Base-by-base conservation (phyloP, 257 asterid genomes). In the Solanum neorickii region DNA sequence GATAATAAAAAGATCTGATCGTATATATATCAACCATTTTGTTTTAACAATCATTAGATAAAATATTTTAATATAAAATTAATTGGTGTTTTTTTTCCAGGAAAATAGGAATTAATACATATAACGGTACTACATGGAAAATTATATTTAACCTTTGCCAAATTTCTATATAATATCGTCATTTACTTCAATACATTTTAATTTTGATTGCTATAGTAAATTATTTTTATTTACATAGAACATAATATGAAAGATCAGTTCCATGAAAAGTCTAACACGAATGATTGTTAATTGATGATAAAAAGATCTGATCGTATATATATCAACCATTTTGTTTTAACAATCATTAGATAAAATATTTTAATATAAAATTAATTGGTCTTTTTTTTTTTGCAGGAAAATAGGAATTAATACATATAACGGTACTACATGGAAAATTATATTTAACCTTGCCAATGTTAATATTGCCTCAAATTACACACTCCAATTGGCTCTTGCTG, bases 401-500 rank as follows among this genome's bases (percentile, higher is more conserved):
- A 62, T 87, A 73, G 92, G 89, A 59, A 68, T 86, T 27, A 60
- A 60, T 9, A 23, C 27, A 12, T 92, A 82, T n/a, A 31, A 12
- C 73, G 88, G 94, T 68, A 88, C 97, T 76, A 93, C 97, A 60
- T 95, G 98, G 98, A 86, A 89, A 86, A 90, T 95, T 62, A 25
- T 86, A 29, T 95, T 95, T 65, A 83, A 90, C 52, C 91, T 91
- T 11, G 27, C 31, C 10, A 82, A 15, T 15, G 91, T 93, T 9
- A 23, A 83, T 39, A 72, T 42, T 29, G 83, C 33, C 4, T 92
- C 80, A 89, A 92, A 89, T 60, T 95, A 95, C 90, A 95, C 98
- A 9, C 95, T 95, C 49, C 98, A 91, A 82, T 27, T 95, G 73
- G 97, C 98, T 5, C 86, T 95, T 7, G 98, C 98, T 82, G 93